Evolutionary conservation across 2,329 filamentous ascomycete genomes (phyloP).

Genomic region (Trichophaea hybrida): DNA sequence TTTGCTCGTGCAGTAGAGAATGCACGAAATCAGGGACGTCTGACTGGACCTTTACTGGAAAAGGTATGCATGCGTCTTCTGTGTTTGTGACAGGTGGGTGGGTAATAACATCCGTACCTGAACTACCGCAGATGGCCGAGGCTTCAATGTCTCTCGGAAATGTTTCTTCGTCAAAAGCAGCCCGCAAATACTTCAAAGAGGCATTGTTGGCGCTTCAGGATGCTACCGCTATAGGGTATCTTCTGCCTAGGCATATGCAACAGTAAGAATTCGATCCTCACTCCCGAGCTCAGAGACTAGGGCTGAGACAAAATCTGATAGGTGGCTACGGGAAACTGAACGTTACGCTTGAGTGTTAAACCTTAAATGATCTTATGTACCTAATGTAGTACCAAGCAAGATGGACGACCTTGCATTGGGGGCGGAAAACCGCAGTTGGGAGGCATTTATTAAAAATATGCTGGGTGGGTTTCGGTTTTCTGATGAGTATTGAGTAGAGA

Average conservation of each 20-base stretch:
- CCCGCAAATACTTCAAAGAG: slow-evolving; percentile 14
- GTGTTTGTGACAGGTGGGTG: background rate
- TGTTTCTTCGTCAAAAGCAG: slow-evolving; percentile 11
- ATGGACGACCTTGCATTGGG: too few relatives aligned
- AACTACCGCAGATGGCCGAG: slow-evolving; percentile 15
- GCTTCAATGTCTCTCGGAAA: slow-evolving; percentile 23
- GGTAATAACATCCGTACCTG: slow-evolving; percentile 1
- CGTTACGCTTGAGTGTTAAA: background rate
- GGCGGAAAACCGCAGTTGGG: too few relatives aligned
- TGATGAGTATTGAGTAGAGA: too few relatives aligned
- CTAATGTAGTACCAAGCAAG: too few relatives aligned
- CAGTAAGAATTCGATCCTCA: background rate
- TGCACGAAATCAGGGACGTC: slow-evolving; percentile 30
- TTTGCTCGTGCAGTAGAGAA: slow-evolving; percentile 36
- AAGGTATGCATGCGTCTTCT: background rate
- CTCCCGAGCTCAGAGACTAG: background rate
- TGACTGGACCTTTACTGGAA: slow-evolving; percentile 30
- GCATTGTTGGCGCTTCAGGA: slow-evolving; percentile 13
- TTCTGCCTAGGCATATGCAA: background rate
- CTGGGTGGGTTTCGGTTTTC: too few relatives aligned
- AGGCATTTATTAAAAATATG: too few relatives aligned
- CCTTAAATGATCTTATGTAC: too few relatives aligned
- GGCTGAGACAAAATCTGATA: background rate
- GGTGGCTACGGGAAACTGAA: background rate
- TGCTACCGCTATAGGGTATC: background rate